Evolutionary conservation across 192 early-diverging fungal genomes (phyloP).

Genomic region (Umbelopsis sp.): DNA sequence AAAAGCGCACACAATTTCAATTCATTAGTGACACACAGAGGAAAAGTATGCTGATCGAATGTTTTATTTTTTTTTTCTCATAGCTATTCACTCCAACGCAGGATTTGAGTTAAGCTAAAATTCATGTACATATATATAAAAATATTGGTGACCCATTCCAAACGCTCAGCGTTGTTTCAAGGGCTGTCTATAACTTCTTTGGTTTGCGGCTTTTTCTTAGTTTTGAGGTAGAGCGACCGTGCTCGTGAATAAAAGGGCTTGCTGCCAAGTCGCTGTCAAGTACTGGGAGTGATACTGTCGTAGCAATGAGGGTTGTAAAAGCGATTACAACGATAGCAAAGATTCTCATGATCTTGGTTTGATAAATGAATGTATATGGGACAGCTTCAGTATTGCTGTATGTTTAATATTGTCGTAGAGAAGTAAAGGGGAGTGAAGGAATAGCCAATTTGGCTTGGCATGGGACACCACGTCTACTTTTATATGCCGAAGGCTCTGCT

Average conservation of each 20-base stretch:
- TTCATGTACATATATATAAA: constrained; percentile 8
- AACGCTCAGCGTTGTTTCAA: not conserved
- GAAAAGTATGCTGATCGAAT: not conserved
- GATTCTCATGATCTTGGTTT: not conserved
- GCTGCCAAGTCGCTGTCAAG: constrained; percentile 30
- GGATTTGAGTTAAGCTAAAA: constrained; percentile 75
- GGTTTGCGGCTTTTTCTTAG: not conserved
- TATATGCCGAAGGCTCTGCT: not conserved
- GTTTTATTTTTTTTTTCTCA: constrained; percentile 2
- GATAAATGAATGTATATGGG: not conserved
- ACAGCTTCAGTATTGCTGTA: not conserved
- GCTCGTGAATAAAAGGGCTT: constrained; percentile 32
- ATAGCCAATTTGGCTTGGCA: not conserved
- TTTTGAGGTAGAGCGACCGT: not conserved
- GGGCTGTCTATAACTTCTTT: not conserved
- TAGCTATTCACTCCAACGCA: constrained; percentile 64
- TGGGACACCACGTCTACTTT: not conserved
- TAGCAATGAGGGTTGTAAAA: not conserved
- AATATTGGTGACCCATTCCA: not conserved
- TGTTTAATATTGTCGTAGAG: not conserved
- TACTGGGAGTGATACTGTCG: constrained; percentile 13
- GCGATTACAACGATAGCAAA: not conserved
- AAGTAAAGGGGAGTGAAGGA: not conserved
- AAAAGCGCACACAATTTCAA: not conserved
- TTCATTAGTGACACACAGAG: not conserved